These are phyloP conservation scores for Alternaria gaisen DNA, from an alignment of 2,329 filamentous ascomycete species.

Conservation along the genomic window DNA sequence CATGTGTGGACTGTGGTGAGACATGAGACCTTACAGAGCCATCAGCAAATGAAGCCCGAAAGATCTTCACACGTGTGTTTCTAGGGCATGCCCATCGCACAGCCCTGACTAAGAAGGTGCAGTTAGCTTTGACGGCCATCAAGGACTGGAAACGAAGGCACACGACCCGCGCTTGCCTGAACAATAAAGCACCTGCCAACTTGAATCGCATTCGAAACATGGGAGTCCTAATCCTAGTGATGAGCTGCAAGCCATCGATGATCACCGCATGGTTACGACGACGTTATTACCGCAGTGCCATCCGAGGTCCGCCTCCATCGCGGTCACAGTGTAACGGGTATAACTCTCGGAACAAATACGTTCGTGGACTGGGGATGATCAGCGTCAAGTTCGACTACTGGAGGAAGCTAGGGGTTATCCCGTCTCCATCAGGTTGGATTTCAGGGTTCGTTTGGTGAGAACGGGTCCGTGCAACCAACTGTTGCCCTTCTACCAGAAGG, in stretches of 20 bases:
- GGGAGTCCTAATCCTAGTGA: conserved; percentile 8
- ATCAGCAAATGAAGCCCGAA: background rate
- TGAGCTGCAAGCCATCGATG: conserved; percentile 26
- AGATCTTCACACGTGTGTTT: background rate
- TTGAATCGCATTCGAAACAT: conserved; percentile 17
- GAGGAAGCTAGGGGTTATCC: conserved; percentile 7
- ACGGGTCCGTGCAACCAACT: conserved; percentile 11
- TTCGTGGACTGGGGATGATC: conserved; percentile 18
- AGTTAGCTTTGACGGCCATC: conserved; percentile 1
- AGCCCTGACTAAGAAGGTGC: background rate
- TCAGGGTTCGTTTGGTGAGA: conserved; percentile 10
- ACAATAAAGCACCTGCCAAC: conserved; percentile 13
- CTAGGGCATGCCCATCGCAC: background rate
- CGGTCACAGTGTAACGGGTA: background rate
- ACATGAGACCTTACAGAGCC: background rate
- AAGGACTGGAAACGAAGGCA: background rate
- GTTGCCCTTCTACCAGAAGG: conserved; percentile 20
- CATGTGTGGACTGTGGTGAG: background rate
- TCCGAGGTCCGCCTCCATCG: background rate
- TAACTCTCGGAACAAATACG: conserved; percentile 5
- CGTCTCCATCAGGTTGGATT: conserved; percentile 21
- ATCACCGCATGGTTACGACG: conserved; percentile 9
- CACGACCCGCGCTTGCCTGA: background rate
- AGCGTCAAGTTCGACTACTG: conserved; percentile 14
- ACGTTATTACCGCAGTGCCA: conserved; percentile 14